Conservation (phyloP, 306 rosid genomes). For the Cicer bijugum region DNA sequence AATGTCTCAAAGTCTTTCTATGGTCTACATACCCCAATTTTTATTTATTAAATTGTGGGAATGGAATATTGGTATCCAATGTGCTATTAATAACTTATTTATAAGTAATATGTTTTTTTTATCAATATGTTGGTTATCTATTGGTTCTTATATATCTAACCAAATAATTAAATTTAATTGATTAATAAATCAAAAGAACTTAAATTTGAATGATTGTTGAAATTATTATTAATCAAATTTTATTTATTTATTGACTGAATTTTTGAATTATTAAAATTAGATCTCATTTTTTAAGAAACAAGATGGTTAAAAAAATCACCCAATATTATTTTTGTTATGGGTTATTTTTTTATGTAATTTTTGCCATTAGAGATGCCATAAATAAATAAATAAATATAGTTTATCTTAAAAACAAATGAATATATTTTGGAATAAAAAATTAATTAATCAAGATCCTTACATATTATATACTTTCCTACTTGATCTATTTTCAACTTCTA, state of each 20-base stretch:
- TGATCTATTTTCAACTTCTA: not conserved
- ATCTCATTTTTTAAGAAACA: too few species aligned
- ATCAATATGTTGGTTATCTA: not conserved
- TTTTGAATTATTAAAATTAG: too few species aligned
- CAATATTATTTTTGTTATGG: not conserved
- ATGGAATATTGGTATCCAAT: slow-evolving; percentile 47
- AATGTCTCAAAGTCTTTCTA: slow-evolving; percentile 44
- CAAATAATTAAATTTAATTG: too few species aligned
- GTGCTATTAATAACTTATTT: not conserved
- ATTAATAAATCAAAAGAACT: too few species aligned
- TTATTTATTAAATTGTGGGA: slow-evolving; percentile 28
- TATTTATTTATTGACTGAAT: too few species aligned
- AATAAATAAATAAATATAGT: too few species aligned
- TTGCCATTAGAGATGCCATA: not conserved
- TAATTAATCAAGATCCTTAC: not conserved
- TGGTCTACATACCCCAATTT: slow-evolving; percentile 28
- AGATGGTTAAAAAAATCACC: not conserved
- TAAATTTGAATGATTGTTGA: too few species aligned
- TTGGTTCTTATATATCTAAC: not conserved
- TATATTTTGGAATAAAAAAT: not conserved
- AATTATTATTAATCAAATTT: too few species aligned
- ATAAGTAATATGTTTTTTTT: not conserved
- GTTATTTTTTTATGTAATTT: not conserved
- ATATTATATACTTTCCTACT: not conserved
- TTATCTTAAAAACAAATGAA: not conserved